phyloP scores from a whole-genome alignment of 768 basidiomycete species.

The Leccinum barrowsii region DNA sequence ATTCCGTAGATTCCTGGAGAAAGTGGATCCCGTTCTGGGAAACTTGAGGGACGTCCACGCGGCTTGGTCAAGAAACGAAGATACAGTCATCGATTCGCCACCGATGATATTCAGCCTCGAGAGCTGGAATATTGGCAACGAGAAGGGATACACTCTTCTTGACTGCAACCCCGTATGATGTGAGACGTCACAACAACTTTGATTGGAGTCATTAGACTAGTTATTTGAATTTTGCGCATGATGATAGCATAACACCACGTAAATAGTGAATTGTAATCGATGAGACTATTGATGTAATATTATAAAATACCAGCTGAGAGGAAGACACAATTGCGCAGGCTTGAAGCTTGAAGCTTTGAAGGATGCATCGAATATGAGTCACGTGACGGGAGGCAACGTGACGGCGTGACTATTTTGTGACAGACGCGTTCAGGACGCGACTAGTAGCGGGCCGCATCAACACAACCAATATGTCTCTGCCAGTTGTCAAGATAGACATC shows the following conservation, averaged over 20 bases:
- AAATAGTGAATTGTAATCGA: neutral
- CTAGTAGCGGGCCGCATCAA: neutral
- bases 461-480: conserved; percentile 51
- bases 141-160: conserved; percentile 25
- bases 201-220: neutral
- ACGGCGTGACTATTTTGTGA: conserved; percentile 23
- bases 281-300: neutral
- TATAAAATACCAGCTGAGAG: neutral
- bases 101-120: conserved; percentile 27
- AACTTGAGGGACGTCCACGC: conserved; percentile 43
- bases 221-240: neutral
- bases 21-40: conserved; percentile 46
- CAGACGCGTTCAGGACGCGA: conserved; percentile 27
- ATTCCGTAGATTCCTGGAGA: conserved; percentile 35
- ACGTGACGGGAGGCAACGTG: conserved; percentile 15
- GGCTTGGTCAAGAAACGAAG: conserved; percentile 20
- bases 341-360: no score
- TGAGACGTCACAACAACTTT: neutral
- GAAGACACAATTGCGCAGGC: no score
- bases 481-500: conserved; percentile 55
- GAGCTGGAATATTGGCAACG: conserved; percentile 25
- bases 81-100: conserved; percentile 22
- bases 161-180: conserved; percentile 9
- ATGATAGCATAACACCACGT: neutral
- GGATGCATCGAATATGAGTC: neutral